Evolutionary conservation across 2,329 filamentous ascomycete species (phyloP).

Genomic region (Blastomyces percursus): DNA sequence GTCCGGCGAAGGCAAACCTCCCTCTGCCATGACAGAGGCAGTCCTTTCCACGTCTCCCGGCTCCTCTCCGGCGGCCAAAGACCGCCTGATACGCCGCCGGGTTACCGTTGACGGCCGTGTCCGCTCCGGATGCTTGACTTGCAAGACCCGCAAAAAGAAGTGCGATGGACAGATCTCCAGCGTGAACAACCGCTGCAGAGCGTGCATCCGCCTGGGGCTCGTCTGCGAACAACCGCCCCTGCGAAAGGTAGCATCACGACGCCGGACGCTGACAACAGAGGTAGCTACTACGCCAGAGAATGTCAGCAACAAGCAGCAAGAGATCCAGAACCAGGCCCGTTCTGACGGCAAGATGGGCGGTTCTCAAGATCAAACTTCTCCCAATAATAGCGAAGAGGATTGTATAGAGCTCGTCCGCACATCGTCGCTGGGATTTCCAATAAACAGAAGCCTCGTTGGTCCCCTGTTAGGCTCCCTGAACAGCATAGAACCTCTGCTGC

Average conservation of each 20-base stretch:
- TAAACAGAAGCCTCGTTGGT: background rate
- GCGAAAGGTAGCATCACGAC: background rate
- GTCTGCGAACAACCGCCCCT: background rate
- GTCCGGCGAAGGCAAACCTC: background rate
- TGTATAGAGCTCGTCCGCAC: background rate
- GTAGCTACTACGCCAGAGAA: background rate
- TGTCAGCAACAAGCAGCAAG: background rate
- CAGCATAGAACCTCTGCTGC: background rate
- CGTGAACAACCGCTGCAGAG: background rate
- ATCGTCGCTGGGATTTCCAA: background rate
- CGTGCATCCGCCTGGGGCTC: background rate
- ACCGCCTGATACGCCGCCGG: background rate
- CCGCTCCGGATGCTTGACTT: background rate
- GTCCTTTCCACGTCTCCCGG: background rate
- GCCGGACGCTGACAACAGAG: background rate
- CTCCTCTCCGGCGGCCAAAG: background rate
- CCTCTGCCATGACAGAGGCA: background rate
- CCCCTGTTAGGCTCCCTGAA: background rate
- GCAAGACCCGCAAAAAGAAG: background rate
- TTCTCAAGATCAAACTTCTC: background rate
- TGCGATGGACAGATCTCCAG: background rate
- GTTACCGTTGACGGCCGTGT: background rate
- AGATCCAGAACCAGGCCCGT: background rate
- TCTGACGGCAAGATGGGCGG: background rate
- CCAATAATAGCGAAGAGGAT: background rate